Evolutionary conservation across 108 stramenopile species (phyloP), one percentile per base, ranked within the genome.

Genomic region (Skeletonema grethae): DNA sequence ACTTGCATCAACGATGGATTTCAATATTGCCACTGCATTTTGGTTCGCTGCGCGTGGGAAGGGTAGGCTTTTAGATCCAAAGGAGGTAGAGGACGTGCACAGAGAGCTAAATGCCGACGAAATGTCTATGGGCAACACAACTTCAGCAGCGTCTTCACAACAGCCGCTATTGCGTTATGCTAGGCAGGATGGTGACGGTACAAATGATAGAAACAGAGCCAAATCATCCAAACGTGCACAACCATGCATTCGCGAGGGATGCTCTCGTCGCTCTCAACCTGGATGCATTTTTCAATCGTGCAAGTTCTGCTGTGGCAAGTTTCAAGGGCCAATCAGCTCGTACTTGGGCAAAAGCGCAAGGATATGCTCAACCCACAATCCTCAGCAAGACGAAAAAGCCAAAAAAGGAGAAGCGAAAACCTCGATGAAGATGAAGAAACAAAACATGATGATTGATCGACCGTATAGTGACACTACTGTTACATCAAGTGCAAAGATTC

Each of bases 1-100:
- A 9, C 83, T 90, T 59, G 57, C 62, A 7, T 92, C 93, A 4
- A 80, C 86, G 5, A 98, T 98, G 98, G 96, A 97, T 72, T 88
- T 98, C 62, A 98, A 98, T 76, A 97, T 98, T 71, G 98, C 84
- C 12, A 86, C 91, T 20, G 98, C 98, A 31, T 80, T 98, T 61
- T 97, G 93, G 95, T 97, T 97, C 84, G 97, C 96, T 7, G 87
- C 92, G 39, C 78, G 86, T 25, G 97, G 92, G 10, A 57, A 29
- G 18, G 89, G 94, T 8, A 67, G 63, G 56, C 31, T 85, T 32
- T 22, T 81, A 4, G 73, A 69, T 3, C 11, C 24, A 11, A 16
- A 41, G 18, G 53, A 65, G 63, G 36, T 45, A 11, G 60, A 73
- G 20, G 16, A 48, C 18, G 57, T 13, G 25, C 8, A 32, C 8